phyloP scores from a whole-genome alignment of 2,329 filamentous ascomycete species.

The Cladophialophora chaetospira region DNA sequence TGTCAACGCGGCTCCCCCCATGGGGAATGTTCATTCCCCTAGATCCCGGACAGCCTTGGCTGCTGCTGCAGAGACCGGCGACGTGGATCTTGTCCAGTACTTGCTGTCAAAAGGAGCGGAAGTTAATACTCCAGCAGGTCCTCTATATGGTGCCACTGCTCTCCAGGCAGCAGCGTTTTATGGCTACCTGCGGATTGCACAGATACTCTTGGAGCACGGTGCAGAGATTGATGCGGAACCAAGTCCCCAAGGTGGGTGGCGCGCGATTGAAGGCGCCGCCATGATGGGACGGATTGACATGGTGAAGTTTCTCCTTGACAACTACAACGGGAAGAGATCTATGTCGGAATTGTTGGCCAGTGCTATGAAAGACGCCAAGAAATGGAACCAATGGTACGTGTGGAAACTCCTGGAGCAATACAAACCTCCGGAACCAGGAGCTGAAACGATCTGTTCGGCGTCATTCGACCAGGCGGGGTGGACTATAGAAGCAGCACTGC shows the following conservation, averaged over 20 bases:
- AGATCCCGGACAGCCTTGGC: constrained; percentile 30
- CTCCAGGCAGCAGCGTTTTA: constrained; percentile 27
- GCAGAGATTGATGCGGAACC: constrained; percentile 30
- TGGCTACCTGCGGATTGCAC: constrained; percentile 28
- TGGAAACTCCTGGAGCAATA: constrained; percentile 5
- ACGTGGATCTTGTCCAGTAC: constrained; percentile 28
- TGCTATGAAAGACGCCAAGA: constrained; percentile 1
- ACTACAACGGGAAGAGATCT: constrained; percentile 7
- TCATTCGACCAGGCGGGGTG: neutral
- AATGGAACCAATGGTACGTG: neutral
- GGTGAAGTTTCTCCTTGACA: constrained; percentile 15
- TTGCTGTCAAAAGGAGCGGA: constrained; percentile 31
- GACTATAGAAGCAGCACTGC: too few relatives aligned
- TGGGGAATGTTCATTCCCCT: too few relatives aligned
- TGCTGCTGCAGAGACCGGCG: constrained; percentile 22
- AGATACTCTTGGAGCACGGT: constrained; percentile 29
- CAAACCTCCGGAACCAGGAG: neutral
- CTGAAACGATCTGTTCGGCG: neutral
- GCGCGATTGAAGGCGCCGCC: constrained; percentile 11
- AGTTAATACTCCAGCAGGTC: constrained; percentile 22
- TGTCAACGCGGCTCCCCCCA: neutral
- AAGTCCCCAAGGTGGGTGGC: neutral
- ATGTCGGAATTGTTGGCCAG: neutral
- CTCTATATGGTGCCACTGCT: constrained; percentile 20
- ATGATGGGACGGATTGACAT: constrained; percentile 2